Evolutionary conservation across 768 basidiomycete genomes (phyloP).

Genomic region (Tulasnella sp.): DNA sequence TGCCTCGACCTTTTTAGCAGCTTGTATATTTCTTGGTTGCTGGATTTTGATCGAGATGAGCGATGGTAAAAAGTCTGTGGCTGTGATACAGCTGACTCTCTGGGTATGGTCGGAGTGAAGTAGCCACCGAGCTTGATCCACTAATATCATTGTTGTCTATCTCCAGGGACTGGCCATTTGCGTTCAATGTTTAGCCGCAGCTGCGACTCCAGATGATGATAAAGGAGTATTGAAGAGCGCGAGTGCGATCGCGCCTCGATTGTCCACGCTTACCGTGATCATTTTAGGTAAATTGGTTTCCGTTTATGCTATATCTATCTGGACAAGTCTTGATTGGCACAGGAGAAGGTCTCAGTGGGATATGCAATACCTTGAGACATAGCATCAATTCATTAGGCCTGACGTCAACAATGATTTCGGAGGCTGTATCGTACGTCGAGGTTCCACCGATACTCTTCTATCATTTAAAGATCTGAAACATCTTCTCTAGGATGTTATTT

Average conservation of each 20-base stretch:
- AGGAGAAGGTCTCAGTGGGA: slow-evolving; percentile 1
- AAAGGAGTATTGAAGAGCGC: background rate
- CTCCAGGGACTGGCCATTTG: background rate
- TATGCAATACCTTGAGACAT: background rate
- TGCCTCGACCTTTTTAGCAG: background rate
- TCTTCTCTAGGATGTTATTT: background rate
- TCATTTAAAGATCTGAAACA: no score
- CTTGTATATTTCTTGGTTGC: background rate
- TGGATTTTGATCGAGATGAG: background rate
- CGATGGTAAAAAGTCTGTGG: background rate
- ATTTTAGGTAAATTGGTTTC: background rate
- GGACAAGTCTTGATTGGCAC: background rate
- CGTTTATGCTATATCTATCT: background rate
- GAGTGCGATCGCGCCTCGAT: background rate
- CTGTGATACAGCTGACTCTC: background rate
- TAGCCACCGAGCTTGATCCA: background rate
- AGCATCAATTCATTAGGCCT: no score
- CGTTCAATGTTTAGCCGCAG: background rate
- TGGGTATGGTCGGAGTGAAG: background rate
- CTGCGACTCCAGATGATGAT: background rate
- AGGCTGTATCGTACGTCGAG: no score
- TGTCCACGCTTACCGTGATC: background rate
- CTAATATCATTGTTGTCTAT: background rate
- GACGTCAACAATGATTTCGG: no score
- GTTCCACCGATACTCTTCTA: background rate